Conservation (phyloP, 176 grass and related monocot species). For the Lolium perenne region DNA sequence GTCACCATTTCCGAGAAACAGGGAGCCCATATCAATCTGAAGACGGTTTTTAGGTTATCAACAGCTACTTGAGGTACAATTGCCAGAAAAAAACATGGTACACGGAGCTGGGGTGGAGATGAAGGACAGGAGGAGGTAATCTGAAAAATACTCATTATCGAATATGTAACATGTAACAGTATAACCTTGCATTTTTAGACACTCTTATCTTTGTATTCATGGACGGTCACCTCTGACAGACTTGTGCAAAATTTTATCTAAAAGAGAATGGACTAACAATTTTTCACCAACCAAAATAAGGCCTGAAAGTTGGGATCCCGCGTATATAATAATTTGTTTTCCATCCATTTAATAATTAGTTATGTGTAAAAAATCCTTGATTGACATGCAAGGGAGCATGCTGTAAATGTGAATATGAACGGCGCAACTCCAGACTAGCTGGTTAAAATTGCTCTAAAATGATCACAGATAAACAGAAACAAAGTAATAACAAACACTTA, state of each 20-base stretch:
- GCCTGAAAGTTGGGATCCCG: background rate
- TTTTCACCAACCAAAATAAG: background rate
- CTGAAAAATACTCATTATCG: background rate
- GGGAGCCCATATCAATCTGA: background rate
- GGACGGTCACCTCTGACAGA: background rate
- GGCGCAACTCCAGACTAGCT: background rate
- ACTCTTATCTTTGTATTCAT: background rate
- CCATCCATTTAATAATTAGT: background rate
- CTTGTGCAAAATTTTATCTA: background rate
- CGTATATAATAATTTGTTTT: background rate
- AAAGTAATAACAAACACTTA: conserved; percentile 48
- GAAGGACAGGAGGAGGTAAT: background rate
- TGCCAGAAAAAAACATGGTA: conserved; percentile 10
- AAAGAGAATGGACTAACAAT: background rate
- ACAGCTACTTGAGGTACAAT: background rate
- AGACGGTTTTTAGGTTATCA: background rate
- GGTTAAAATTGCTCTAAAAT: conserved; percentile 3
- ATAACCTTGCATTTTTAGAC: conserved; percentile 5
- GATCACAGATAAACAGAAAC: background rate
- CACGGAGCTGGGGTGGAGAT: background rate
- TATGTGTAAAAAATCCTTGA: background rate
- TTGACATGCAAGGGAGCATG: conserved; percentile 24
- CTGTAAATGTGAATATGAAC: conserved; percentile 3
- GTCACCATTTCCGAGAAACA: background rate
- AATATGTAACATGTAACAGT: background rate